Base-by-base conservation (phyloP, 345 rosid species). In the Citrus inodora region DNA sequence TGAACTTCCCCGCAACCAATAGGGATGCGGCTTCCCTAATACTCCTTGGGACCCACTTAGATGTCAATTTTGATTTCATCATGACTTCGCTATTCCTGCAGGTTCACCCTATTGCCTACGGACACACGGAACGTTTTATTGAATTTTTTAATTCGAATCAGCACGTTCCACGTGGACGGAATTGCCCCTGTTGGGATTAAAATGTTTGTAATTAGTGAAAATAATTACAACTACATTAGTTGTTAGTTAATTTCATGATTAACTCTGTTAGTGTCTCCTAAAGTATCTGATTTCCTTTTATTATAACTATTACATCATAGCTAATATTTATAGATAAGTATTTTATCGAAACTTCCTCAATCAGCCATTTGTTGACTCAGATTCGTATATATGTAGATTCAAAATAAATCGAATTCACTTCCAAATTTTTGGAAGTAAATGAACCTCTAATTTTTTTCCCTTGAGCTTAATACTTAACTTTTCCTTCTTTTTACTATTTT, bases 1-100 rank as follows among this genome's bases (percentile, higher is more conserved):
- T 77, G 76, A 70, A 56, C 78, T 80, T 85, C 37, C 5, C 78
- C 65, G 85, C 85, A 84, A 84, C 90, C 87, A 82, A 87, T 82
- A 62, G 80, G 71, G 83, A 83, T 77, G 86, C 87, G 70, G 88
- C 70, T 82, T 77, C 83, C 42, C 59, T 21, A 85, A 85, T 76
- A 64, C 81, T 60, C 37, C 63, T 58, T 55, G 74, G 85, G 85
- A 42, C 81, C 88, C 81, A 82, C 78, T n/a, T 21, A 6, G 74
- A 72, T 76, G 58, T 77, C 74, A 24, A 48, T 82, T 60, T 82
- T 56, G 0, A 67, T 38, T 14, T 27, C 83, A 80, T 80, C 76
- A 80, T 46, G 17, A 5, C 58, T 53, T 75, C 8, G 14, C 65
- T 3, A 5, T 27, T 70, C 71, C 48, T 48, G 42, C 48, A 16